phyloP scores from a whole-genome alignment of 441 rosid genomes.

The Hura crepitans region DNA sequence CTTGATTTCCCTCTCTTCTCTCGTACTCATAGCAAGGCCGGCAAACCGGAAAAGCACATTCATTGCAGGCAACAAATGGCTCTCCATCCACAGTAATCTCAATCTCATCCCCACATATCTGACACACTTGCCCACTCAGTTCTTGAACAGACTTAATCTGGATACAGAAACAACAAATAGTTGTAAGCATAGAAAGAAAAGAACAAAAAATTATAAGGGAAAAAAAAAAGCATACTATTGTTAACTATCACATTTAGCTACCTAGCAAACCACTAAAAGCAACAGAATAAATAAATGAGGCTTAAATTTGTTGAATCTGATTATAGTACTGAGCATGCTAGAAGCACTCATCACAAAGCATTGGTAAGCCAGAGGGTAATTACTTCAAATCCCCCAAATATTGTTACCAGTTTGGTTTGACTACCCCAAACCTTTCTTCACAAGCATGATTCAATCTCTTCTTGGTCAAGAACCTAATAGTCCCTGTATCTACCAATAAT shows the following conservation, averaged over 20 bases:
- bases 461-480: neutral
- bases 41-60: conserved; percentile 92
- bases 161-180: conserved; percentile 10
- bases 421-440: too few relatives aligned
- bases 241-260: neutral
- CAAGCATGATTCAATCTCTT: neutral
- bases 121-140: conserved; percentile 69
- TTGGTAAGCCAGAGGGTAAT: neutral
- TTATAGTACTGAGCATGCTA: neutral
- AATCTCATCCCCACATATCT: conserved; percentile 84
- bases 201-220: too few relatives aligned
- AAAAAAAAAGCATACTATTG: neutral
- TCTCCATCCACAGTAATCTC: conserved; percentile 65
- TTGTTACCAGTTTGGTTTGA: neutral
- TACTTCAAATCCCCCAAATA: neutral
- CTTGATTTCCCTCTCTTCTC: conserved; percentile 80
- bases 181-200: conserved; percentile 10
- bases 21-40: conserved; percentile 86
- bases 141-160: conserved; percentile 59
- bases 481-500: neutral
- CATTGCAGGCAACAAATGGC: conserved; percentile 87
- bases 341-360: neutral
- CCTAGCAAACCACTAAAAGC: neutral
- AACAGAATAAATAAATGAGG: neutral
- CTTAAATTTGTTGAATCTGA: neutral